A percentile compares a stretch with the other conserved stretches of the same genome.
These are phyloP conservation scores for Salix arbutifolia DNA, from an alignment of 345 rosid species.

Conservation along the genomic window DNA sequence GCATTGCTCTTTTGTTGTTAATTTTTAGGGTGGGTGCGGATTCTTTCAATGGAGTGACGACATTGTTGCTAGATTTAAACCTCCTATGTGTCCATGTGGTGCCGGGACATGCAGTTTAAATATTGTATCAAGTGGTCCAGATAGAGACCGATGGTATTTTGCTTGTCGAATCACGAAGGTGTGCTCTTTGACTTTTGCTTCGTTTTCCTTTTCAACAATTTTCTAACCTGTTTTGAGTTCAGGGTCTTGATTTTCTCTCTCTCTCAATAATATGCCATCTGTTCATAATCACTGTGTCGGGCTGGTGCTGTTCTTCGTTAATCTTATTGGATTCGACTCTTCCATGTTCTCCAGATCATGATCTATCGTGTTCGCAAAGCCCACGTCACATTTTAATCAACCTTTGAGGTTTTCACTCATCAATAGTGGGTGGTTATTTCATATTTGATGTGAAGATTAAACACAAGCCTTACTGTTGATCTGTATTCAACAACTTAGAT, in stretches of 20 bases:
- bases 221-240: not conserved
- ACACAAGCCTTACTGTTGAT: too few species aligned
- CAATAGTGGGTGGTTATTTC: too few species aligned
- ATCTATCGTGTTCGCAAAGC: too few species aligned
- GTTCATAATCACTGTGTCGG: not conserved
- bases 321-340: not conserved
- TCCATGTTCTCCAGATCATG: too few species aligned
- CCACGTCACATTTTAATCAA: too few species aligned
- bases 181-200: not conserved
- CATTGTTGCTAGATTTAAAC: not conserved
- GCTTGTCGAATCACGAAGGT: constrained; percentile 27
- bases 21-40: not conserved
- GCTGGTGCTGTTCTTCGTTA: not conserved
- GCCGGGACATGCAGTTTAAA: constrained; percentile 11
- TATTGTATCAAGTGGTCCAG: not conserved
- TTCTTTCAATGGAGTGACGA: constrained; percentile 20
- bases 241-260: not conserved
- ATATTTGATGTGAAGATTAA: too few species aligned
- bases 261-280: not conserved
- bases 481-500: too few species aligned
- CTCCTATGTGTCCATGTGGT: constrained; percentile 25
- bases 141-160: constrained; percentile 18
- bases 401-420: too few species aligned
- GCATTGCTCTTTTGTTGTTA: not conserved
- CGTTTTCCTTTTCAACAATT: too few species aligned